Conservation (phyloP, 768 basidiomycete species). For the Steccherinum ochraceum region DNA sequence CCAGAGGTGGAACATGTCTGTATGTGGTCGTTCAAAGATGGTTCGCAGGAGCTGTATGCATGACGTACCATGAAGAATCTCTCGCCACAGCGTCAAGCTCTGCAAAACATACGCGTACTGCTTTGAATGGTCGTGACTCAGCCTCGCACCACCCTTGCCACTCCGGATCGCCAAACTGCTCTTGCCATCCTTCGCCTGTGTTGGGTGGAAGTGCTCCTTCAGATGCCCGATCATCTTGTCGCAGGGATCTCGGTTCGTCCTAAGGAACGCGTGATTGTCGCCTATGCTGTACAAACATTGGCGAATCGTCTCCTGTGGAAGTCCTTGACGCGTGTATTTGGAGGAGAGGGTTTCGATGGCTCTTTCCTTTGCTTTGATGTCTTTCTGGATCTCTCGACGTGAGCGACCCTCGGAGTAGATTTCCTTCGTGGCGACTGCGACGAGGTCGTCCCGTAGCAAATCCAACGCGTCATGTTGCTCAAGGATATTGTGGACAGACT, state of each 20-base stretch:
- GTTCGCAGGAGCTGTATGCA: not conserved
- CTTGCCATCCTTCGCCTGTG: slow-evolving; percentile 57
- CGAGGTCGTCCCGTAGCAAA: slow-evolving; percentile 69
- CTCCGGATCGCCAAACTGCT: slow-evolving; percentile 73
- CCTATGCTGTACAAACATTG: slow-evolving; percentile 86
- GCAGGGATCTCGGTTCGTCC: slow-evolving; percentile 83
- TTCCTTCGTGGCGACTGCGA: slow-evolving; percentile 75
- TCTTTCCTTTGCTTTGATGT: slow-evolving; percentile 79
- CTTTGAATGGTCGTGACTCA: slow-evolving; percentile 80
- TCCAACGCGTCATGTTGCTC: slow-evolving; percentile 59
- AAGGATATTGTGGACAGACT: slow-evolving; percentile 63
- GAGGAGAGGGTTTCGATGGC: slow-evolving; percentile 72
- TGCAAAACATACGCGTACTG: slow-evolving; percentile 85
- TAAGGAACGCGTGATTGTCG: slow-evolving; percentile 84
- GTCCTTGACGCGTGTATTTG: slow-evolving; percentile 51
- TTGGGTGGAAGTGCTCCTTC: slow-evolving; percentile 73
- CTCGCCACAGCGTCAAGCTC: slow-evolving; percentile 82
- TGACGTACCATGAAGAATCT: slow-evolving; percentile 75
- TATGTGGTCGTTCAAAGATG: not conserved
- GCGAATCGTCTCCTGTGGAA: slow-evolving; percentile 60
- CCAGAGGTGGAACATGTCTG: slow-evolving; percentile 89
- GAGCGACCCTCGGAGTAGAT: slow-evolving; percentile 67
- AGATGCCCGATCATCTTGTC: slow-evolving; percentile 76
- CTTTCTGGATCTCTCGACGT: slow-evolving; percentile 74
- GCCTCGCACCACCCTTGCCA: slow-evolving; percentile 71